A percentile compares a stretch with the other conserved stretches of the same genome.
Conservation (phyloP, 495 filamentous ascomycete genomes). For the Filosporella fistucella region DNA sequence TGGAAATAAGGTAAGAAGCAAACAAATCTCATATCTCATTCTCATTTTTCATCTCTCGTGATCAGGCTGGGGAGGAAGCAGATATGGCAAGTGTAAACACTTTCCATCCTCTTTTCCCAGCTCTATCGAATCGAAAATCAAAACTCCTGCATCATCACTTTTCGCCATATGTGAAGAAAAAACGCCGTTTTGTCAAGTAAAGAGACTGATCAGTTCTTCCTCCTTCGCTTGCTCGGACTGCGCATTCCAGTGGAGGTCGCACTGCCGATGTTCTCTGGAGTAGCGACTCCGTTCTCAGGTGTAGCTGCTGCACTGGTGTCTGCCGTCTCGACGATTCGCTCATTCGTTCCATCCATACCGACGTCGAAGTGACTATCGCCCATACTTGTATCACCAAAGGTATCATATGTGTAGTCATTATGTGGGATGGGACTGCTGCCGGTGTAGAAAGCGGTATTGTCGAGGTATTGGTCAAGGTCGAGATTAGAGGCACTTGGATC, state of each 20-base stretch:
- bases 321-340: conserved; percentile 14
- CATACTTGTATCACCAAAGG: conserved; percentile 10
- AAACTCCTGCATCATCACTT: no score
- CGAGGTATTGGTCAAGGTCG: conserved; percentile 68
- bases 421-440: conserved; percentile 18
- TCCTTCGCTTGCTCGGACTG: conserved; percentile 17
- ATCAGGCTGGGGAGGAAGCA: no score
- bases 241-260: neutral
- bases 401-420: conserved; percentile 10
- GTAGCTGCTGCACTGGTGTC: conserved; percentile 15
- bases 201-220: conserved; percentile 19
- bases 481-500: conserved; percentile 31
- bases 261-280: neutral
- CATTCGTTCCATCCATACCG: conserved; percentile 20
- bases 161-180: no score
- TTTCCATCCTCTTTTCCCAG: no score
- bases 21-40: no score
- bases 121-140: no score
- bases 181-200: no score
- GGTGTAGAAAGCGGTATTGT: conserved; percentile 50
- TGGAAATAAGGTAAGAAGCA: no score
- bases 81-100: no score
- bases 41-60: no score
- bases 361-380: conserved; percentile 22
- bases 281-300: conserved; percentile 10